These are phyloP conservation scores for Xylaria hypoxylon DNA, from an alignment of 2,329 filamentous ascomycete genomes.

Conservation along the genomic window DNA sequence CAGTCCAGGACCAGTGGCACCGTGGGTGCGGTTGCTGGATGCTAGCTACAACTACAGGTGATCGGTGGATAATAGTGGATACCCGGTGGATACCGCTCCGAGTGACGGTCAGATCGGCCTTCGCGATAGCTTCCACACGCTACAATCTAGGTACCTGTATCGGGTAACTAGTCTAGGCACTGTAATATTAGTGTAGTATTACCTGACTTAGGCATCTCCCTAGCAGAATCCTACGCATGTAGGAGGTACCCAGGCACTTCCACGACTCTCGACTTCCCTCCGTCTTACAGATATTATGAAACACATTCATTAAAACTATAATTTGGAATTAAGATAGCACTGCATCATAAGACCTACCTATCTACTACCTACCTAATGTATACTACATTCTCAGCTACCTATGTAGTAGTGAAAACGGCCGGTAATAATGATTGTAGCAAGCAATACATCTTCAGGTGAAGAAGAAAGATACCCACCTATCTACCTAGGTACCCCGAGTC, in stretches of 20 bases:
- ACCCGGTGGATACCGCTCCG: conserved; percentile 31
- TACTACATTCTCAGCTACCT: not conserved
- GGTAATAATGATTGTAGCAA: not conserved
- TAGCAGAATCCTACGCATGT: too few relatives aligned
- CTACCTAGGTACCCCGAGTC: too few relatives aligned
- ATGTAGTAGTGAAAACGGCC: not conserved
- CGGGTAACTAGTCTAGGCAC: too few relatives aligned
- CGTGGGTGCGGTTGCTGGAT: not conserved
- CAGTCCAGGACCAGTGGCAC: not conserved
- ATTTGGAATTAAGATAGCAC: conserved; percentile 11
- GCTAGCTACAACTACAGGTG: not conserved
- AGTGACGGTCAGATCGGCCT: conserved; percentile 18
- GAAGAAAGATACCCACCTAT: not conserved
- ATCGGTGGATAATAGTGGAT: conserved; percentile 12
- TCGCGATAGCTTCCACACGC: not conserved
- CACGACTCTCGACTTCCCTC: too few relatives aligned
- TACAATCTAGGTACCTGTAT: not conserved
- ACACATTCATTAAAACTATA: not conserved
- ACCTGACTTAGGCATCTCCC: too few relatives aligned
- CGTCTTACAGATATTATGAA: not conserved
- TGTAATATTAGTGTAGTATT: too few relatives aligned
- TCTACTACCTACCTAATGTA: not conserved
- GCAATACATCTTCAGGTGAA: not conserved
- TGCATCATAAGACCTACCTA: not conserved
- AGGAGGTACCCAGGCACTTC: too few relatives aligned